Conservation (phyloP, 78 protist species). For the Carpediemonas membranifera region DNA sequence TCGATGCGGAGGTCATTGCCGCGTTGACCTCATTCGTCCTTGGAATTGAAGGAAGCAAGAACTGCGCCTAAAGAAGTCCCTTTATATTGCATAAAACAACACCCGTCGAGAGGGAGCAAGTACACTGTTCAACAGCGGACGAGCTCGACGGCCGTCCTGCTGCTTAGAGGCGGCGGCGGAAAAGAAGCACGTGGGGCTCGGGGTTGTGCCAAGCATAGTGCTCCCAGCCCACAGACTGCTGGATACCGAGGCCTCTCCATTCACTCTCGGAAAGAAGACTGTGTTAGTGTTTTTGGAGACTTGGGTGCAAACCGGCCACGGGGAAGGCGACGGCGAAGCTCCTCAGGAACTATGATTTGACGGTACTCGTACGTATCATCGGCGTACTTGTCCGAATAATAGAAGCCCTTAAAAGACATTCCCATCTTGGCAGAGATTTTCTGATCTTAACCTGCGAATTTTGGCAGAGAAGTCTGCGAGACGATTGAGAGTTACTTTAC, state of each 20-base stretch:
- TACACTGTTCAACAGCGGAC: no score
- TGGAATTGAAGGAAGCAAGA: no score
- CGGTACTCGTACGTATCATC: constrained; percentile 30
- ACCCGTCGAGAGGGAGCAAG: no score
- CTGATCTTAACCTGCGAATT: no score
- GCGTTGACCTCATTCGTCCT: no score
- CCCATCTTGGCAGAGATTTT: no score
- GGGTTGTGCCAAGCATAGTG: constrained; percentile 78
- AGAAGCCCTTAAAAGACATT: no score
- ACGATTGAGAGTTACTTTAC: no score
- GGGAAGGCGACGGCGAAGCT: constrained; percentile 46
- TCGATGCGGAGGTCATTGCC: no score
- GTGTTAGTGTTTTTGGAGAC: constrained; percentile 41
- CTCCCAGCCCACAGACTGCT: constrained; percentile 76
- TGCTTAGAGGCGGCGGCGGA: constrained; percentile 44
- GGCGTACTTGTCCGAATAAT: constrained; percentile 22
- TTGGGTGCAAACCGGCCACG: constrained; percentile 57
- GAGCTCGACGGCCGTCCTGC: constrained; percentile 11
- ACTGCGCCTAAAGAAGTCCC: no score
- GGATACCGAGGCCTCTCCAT: constrained; percentile 72
- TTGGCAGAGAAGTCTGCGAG: no score
- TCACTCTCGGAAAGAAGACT: constrained; percentile 60
- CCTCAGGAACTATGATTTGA: not conserved
- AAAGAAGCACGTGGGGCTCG: constrained; percentile 77
- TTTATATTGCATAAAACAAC: no score